A percentile compares a stretch with the other conserved stretches of the same genome.
Evolutionary conservation across 1,139 yeast genomes (phyloP).

Genomic region (Torulaspora pretoriensis): DNA sequence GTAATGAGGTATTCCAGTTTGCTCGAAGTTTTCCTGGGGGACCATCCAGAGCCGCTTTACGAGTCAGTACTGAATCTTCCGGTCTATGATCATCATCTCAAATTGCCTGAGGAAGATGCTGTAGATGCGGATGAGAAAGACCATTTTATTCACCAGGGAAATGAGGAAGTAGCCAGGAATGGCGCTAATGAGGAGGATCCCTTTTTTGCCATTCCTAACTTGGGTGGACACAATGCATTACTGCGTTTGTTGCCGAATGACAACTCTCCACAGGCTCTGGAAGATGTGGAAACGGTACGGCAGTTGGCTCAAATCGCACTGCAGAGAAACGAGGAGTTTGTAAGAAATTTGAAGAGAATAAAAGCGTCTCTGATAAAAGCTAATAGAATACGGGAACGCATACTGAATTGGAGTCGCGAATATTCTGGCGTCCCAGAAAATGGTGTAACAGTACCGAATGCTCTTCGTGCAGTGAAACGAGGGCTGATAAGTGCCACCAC

Average conservation of each 20-base stretch:
- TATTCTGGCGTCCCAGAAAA: constrained; percentile 66
- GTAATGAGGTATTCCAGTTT: constrained; percentile 66
- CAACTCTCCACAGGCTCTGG: constrained; percentile 44
- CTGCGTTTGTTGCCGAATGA: constrained; percentile 36
- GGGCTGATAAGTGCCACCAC: constrained; percentile 38
- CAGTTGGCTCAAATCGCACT: constrained; percentile 66
- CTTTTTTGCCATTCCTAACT: constrained; percentile 60
- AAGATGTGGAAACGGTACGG: constrained; percentile 59
- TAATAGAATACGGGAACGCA: constrained; percentile 63
- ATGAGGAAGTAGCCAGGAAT: constrained; percentile 13
- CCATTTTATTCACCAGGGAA: constrained; percentile 11
- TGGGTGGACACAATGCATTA: constrained; percentile 30
- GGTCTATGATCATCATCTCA: constrained; percentile 58
- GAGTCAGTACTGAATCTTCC: constrained; percentile 65
- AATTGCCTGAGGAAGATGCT: constrained; percentile 30
- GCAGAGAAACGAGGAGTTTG: constrained; percentile 87
- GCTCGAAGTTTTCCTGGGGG: constrained; percentile 78
- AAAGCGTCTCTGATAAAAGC: constrained; percentile 76
- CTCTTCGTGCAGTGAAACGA: constrained; percentile 35
- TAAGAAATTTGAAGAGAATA: constrained; percentile 66
- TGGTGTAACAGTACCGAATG: constrained; percentile 36
- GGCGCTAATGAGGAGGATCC: constrained; percentile 42
- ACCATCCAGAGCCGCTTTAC: constrained; percentile 66
- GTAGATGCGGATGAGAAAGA: constrained; percentile 26
- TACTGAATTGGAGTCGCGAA: constrained; percentile 80